Conservation (phyloP, 495 filamentous ascomycete genomes). For the Durotheca rogersii region DNA sequence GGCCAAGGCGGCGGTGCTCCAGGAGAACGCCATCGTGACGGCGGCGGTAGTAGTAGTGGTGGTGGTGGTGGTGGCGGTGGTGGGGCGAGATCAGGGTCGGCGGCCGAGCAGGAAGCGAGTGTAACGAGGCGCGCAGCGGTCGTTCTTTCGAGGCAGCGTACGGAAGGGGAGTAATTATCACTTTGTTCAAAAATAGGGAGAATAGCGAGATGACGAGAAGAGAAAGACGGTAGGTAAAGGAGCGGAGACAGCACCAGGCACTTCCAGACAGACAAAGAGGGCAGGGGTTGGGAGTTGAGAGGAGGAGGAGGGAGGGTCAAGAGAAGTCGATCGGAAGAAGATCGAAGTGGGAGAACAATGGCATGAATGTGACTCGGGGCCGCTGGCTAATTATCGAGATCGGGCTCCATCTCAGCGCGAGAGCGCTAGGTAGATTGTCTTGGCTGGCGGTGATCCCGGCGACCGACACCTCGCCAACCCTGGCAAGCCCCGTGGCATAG, state of each 20-base stretch:
- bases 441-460: conserved; percentile 11
- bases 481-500: no score
- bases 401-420: conserved; percentile 17
- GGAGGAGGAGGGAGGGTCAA: no score
- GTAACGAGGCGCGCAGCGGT: conserved; percentile 29
- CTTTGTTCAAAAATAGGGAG: conserved; percentile 26
- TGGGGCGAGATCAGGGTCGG: conserved; percentile 16
- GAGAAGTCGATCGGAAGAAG: no score
- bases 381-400: conserved; percentile 25
- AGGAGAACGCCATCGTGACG: no score
- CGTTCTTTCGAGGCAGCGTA: no score
- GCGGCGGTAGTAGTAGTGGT: no score
- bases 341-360: conserved; percentile 23
- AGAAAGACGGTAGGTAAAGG: conserved; percentile 18
- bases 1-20: conserved; percentile 30
- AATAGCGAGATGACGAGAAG: conserved; percentile 17
- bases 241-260: conserved; percentile 32
- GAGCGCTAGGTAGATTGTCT: conserved; percentile 17
- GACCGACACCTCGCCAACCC: not conserved
- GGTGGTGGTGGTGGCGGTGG: no score
- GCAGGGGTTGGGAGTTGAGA: no score
- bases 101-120: conserved; percentile 33
- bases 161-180: no score
- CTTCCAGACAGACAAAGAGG: conserved; percentile 15
- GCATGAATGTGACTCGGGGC: conserved; percentile 24